Evolutionary conservation across 2,329 filamentous ascomycete species (phyloP).

Genomic region (Aspergillus oerlinghausenensis): DNA sequence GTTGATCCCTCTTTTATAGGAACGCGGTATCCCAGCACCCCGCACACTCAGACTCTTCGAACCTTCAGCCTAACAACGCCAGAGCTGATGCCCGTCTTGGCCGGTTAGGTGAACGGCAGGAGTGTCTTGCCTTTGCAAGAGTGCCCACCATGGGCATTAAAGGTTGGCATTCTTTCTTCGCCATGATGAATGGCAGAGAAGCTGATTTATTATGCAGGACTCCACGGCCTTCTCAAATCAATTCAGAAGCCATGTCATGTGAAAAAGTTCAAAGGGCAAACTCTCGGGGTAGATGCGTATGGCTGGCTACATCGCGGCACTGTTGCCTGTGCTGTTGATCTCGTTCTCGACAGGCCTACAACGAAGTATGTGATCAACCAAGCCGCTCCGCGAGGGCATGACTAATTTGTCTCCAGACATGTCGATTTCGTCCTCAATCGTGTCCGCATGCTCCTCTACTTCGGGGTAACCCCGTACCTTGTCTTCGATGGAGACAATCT

Average conservation of each 20-base stretch:
- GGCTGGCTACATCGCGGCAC: slow-evolving; percentile 96
- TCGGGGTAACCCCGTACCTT: slow-evolving; percentile 88
- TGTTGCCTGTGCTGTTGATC: slow-evolving; percentile 81
- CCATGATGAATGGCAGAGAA: neutral
- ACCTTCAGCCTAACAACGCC: slow-evolving; percentile 1
- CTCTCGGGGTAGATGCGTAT: slow-evolving; percentile 92
- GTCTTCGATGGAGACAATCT: slow-evolving; percentile 95
- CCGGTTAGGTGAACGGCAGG: slow-evolving; percentile 25
- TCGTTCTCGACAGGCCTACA: slow-evolving; percentile 83
- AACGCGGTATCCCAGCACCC: slow-evolving; percentile 3
- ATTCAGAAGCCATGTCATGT: slow-evolving; percentile 86
- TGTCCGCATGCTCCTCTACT: slow-evolving; percentile 89
- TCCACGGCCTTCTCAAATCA: slow-evolving; percentile 88
- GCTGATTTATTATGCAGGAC: slow-evolving; percentile 50
- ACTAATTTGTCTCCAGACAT: slow-evolving; percentile 54
- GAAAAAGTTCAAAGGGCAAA: slow-evolving; percentile 82
- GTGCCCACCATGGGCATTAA: slow-evolving; percentile 43
- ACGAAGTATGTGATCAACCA: slow-evolving; percentile 58
- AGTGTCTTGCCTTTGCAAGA: slow-evolving; percentile 22
- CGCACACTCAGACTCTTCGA: neutral
- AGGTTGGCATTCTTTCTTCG: slow-evolving; percentile 26
- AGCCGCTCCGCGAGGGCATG: slow-evolving; percentile 50
- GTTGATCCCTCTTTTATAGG: neutral
- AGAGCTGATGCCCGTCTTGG: slow-evolving; percentile 16
- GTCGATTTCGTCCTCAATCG: slow-evolving; percentile 86